A percentile compares a stretch with the other conserved stretches of the same genome.
These are phyloP conservation scores for Mallotus repandus DNA, from an alignment of 441 rosid genomes.

Conservation along the genomic window DNA sequence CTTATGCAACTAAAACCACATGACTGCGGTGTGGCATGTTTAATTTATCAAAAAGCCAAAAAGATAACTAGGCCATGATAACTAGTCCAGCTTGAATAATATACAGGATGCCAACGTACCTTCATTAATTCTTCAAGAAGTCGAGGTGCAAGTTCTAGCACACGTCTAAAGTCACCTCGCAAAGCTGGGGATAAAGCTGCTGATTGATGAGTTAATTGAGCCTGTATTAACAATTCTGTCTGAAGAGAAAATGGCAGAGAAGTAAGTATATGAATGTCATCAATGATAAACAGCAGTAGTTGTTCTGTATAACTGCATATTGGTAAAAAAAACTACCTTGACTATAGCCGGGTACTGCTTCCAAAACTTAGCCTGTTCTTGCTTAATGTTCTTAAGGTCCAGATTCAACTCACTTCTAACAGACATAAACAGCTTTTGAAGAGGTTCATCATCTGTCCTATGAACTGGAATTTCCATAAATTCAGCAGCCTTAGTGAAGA, in stretches of 20 bases:
- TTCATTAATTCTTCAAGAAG: constrained; percentile 97
- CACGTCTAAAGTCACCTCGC: constrained; percentile 77
- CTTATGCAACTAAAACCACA: background rate
- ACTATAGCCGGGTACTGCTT: constrained; percentile 98
- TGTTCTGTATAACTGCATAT: constrained; percentile 14
- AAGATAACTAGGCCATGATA: background rate
- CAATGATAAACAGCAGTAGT: constrained; percentile 9
- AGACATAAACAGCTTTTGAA: constrained; percentile 90
- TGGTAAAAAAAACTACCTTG: constrained; percentile 51
- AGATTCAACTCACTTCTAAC: constrained; percentile 97
- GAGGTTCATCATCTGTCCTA: constrained; percentile 93
- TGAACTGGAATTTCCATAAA: constrained; percentile 96
- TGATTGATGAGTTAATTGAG: constrained; percentile 84
- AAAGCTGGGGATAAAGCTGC: constrained; percentile 76
- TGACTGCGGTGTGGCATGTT: background rate
- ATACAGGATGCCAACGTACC: constrained; percentile 39
- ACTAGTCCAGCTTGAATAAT: constrained; percentile 8
- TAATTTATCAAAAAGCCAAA: background rate
- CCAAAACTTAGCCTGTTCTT: constrained; percentile 99
- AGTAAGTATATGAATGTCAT: constrained; percentile 19
- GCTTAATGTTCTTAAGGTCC: constrained; percentile 94
- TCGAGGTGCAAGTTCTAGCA: constrained; percentile 94
- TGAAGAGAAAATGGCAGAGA: constrained; percentile 33
- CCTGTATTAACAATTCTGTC: constrained; percentile 98
- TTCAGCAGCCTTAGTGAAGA: constrained; percentile 95